phyloP scores from a whole-genome alignment of 2,329 filamentous ascomycete genomes.

The Trichoderma sp. region DNA sequence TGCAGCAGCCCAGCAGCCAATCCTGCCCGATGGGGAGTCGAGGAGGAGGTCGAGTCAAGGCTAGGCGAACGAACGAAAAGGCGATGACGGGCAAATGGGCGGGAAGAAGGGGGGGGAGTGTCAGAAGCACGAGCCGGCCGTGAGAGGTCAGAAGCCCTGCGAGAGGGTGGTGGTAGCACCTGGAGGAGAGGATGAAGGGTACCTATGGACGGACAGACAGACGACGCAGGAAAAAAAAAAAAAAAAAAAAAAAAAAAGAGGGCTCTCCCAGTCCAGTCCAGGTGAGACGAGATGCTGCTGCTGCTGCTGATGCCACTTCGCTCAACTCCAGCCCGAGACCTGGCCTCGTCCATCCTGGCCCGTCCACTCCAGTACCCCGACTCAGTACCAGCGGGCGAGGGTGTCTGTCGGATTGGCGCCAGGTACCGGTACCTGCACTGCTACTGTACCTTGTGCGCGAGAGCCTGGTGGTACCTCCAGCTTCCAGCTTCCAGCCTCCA shows the following conservation, averaged over 20 bases:
- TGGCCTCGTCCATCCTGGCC: slow-evolving; percentile 17
- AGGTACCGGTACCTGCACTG: slow-evolving; percentile 1
- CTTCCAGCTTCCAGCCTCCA: too few relatives aligned
- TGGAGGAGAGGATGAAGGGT: background rate
- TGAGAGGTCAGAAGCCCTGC: background rate
- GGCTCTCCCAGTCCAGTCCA: background rate
- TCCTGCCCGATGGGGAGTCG: slow-evolving; percentile 23
- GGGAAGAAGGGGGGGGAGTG: slow-evolving; percentile 14
- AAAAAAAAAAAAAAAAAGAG: slow-evolving; percentile 8
- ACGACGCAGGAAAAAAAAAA: background rate
- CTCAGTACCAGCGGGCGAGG: slow-evolving; percentile 22
- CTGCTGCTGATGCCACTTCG: slow-evolving; percentile 3
- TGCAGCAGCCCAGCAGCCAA: slow-evolving; percentile 22
- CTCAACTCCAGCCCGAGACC: slow-evolving; percentile 3
- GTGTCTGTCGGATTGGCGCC: slow-evolving; percentile 15
- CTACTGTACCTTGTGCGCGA: too few relatives aligned
- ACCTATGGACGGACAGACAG: background rate
- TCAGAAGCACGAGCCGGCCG: slow-evolving; percentile 6
- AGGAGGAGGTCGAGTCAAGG: background rate
- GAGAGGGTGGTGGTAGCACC: slow-evolving; percentile 16
- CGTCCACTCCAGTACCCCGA: slow-evolving; percentile 9
- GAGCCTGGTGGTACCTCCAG: slow-evolving; percentile 6
- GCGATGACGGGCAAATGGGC: slow-evolving; percentile 18
- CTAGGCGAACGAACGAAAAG: slow-evolving; percentile 17
- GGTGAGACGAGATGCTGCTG: slow-evolving; percentile 14